phyloP scores from a whole-genome alignment of 805 yeast genomes.

The Babjeviella inositovora region DNA sequence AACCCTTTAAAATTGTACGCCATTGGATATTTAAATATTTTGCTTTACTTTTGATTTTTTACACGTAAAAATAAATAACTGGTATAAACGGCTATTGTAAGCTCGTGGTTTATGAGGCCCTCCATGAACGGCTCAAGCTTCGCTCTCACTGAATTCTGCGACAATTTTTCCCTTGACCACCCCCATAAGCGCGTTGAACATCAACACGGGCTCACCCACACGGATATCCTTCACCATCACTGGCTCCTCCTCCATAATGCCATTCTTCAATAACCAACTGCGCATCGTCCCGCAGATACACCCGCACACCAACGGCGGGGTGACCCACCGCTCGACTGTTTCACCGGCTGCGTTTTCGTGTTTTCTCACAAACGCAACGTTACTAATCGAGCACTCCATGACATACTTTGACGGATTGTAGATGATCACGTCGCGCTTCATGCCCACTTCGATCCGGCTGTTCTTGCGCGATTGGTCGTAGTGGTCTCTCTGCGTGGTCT shows the following conservation, averaged over 20 bases:
- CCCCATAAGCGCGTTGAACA: constrained; percentile 79
- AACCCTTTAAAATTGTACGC: too few species aligned
- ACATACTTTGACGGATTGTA: constrained; percentile 42
- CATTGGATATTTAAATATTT: too few species aligned
- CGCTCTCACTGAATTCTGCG: too few species aligned
- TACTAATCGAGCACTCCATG: constrained; percentile 75
- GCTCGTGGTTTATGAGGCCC: too few species aligned
- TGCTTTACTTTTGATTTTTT: too few species aligned
- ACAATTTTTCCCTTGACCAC: constrained; percentile 42
- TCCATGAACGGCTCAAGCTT: too few species aligned
- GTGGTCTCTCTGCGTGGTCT: constrained; percentile 59
- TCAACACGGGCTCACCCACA: constrained; percentile 52
- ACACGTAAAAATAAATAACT: too few species aligned
- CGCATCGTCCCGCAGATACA: constrained; percentile 79
- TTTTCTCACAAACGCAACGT: constrained; percentile 45
- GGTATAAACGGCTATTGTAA: too few species aligned
- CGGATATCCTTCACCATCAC: constrained; percentile 26
- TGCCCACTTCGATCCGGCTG: constrained; percentile 14
- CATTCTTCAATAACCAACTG: constrained; percentile 38
- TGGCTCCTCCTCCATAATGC: constrained; percentile 34
- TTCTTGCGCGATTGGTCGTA: constrained; percentile 26
- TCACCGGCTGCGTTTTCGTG: constrained; percentile 7
- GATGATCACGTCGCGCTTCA: constrained; percentile 49
- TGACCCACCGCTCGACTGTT: constrained; percentile 41
- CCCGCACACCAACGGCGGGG: constrained; percentile 69